Evolutionary conservation across 306 rosid genomes (phyloP).

Genomic region (Quercus parvula): DNA sequence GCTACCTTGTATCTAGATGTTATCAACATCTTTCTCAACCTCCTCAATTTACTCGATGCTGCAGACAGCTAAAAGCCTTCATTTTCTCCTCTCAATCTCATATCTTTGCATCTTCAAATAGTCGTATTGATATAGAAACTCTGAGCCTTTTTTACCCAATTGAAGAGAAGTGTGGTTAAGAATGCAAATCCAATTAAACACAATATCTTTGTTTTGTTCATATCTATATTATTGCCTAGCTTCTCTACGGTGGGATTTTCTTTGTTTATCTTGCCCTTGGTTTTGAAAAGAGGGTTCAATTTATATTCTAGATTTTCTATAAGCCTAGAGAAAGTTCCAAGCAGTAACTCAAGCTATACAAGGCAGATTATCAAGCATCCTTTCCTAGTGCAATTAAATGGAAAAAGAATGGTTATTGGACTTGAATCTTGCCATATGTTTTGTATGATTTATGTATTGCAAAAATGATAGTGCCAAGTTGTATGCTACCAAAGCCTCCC

Average conservation of each 20-base stretch:
- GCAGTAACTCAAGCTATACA: not conserved
- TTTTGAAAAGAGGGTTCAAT: too few relatives aligned
- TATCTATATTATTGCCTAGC: too few relatives aligned
- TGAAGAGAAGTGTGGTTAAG: not conserved
- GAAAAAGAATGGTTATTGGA: not conserved
- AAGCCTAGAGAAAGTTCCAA: not conserved
- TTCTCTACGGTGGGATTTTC: too few relatives aligned
- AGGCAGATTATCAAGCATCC: not conserved
- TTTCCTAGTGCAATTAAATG: not conserved
- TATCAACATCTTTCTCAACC: constrained; percentile 12
- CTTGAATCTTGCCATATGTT: not conserved
- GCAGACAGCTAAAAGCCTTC: not conserved
- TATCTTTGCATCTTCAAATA: not conserved
- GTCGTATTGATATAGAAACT: not conserved
- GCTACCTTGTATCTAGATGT: constrained; percentile 23
- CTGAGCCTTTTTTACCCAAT: not conserved
- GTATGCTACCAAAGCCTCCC: too few relatives aligned
- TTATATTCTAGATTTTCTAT: too few relatives aligned
- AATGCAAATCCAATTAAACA: not conserved
- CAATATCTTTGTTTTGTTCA: not conserved
- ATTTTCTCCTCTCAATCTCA: not conserved
- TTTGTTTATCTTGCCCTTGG: too few relatives aligned
- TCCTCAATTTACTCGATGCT: constrained; percentile 4
- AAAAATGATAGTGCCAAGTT: not conserved
- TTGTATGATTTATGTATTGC: not conserved